Conservation (phyloP, 225 moss, liverwort and hornwort genomes). For the Sphagnum contortum region DNA sequence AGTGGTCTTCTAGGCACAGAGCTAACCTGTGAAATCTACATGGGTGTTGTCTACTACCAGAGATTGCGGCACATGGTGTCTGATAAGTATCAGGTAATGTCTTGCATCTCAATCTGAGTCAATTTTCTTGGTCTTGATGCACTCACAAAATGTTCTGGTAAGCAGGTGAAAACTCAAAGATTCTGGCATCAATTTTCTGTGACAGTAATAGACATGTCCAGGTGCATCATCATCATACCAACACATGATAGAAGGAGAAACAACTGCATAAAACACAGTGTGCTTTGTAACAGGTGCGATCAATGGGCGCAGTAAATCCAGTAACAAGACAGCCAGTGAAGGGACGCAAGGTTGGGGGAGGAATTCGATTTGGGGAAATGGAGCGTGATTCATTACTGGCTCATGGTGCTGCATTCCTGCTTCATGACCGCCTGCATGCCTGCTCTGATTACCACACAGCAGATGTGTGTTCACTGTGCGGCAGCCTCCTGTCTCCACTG, state of each 20-base stretch:
- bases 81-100: conserved; percentile 88
- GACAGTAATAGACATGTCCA: too few relatives aligned
- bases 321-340: conserved; percentile 94
- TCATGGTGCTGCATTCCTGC: conserved; percentile 79
- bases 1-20: conserved; percentile 88
- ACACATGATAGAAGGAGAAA: not conserved
- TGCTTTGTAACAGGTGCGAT: conserved; percentile 51
- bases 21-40: conserved; percentile 83
- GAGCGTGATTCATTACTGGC: conserved; percentile 88
- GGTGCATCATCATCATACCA: too few relatives aligned
- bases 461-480: conserved; percentile 64
- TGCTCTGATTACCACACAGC: conserved; percentile 93
- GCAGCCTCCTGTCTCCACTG: conserved; percentile 68
- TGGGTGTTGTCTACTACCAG: conserved; percentile 92
- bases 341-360: conserved; percentile 87
- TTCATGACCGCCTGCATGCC: conserved; percentile 82
- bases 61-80: conserved; percentile 96
- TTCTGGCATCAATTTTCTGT: too few relatives aligned
- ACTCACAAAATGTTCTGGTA: too few relatives aligned
- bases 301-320: conserved; percentile 88
- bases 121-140: too few relatives aligned
- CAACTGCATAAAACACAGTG: too few relatives aligned
- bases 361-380: conserved; percentile 97
- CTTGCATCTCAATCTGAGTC: not conserved
- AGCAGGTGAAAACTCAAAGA: too few relatives aligned